A percentile compares a stretch with the other conserved stretches of the same genome.
Evolutionary conservation across 768 basidiomycete species (phyloP).

Genomic region (Trametes gibbosa): DNA sequence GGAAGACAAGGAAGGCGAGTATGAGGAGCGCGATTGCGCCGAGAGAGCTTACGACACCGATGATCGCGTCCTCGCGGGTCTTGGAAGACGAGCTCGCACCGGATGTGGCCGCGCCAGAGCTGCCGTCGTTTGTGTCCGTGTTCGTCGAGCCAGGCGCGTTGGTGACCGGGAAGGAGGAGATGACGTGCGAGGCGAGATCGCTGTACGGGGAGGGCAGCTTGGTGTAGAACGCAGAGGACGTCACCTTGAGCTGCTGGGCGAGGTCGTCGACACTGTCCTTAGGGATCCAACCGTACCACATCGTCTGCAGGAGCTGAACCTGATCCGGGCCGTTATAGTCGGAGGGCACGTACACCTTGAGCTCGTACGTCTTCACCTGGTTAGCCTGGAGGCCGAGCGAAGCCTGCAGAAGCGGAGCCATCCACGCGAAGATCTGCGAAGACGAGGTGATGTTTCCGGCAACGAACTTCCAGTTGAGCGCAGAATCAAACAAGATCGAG

Average conservation of each 20-base stretch:
- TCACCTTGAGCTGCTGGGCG: conserved; percentile 59
- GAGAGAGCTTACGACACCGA: conserved; percentile 83
- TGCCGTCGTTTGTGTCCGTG: conserved; percentile 22
- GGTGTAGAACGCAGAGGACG: conserved; percentile 64
- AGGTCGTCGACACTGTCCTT: conserved; percentile 52
- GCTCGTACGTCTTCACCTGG: conserved; percentile 48
- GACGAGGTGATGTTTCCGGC: conserved; percentile 52
- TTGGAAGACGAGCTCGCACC: conserved; percentile 33
- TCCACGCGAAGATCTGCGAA: conserved; percentile 75
- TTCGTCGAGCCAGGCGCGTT: conserved; percentile 31
- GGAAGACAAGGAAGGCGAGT: conserved; percentile 68
- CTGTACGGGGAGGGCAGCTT: conserved; percentile 41
- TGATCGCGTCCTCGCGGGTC: conserved; percentile 78
- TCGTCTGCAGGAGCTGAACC: conserved; percentile 53
- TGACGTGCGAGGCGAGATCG: conserved; percentile 64
- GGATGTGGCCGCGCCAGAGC: conserved; percentile 22
- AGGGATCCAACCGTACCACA: conserved; percentile 73
- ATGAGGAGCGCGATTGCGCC: conserved; percentile 76
- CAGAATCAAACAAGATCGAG: conserved; percentile 58
- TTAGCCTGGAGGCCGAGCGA: conserved; percentile 43
- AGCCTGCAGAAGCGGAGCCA: conserved; percentile 50
- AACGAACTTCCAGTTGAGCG: conserved; percentile 70
- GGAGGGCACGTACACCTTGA: conserved; percentile 68
- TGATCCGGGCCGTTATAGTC: conserved; percentile 51
- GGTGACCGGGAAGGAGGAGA: conserved; percentile 60